A percentile compares a stretch with the other conserved stretches of the same genome.
Conservation (phyloP, 371 early-diverging fungal species). For the Zychaea mexicana region DNA sequence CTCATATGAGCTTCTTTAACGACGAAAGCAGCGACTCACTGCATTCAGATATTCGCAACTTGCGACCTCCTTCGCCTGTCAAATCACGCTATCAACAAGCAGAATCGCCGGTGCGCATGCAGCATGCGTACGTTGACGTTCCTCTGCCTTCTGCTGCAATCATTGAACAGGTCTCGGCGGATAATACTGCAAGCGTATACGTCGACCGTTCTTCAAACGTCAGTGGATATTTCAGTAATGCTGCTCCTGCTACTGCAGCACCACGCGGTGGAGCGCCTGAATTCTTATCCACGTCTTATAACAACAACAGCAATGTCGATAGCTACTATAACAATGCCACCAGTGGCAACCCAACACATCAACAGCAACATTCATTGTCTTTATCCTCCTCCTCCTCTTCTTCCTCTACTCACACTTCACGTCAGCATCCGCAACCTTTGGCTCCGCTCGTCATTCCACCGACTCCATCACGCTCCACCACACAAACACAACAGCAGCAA, state of each 20-base stretch:
- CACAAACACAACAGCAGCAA: slow-evolving; percentile 1
- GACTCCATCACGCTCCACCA: slow-evolving; percentile 23
- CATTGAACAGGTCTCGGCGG: slow-evolving; percentile 15
- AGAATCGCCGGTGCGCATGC: slow-evolving; percentile 19
- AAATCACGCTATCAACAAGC: slow-evolving; percentile 15
- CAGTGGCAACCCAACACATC: not conserved
- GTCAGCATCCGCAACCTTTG: slow-evolving; percentile 30
- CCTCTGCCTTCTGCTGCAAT: slow-evolving; percentile 20
- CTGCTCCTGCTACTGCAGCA: not conserved
- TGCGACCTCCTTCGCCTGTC: slow-evolving; percentile 13
- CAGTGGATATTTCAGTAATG: not conserved
- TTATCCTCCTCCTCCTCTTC: too few relatives aligned
- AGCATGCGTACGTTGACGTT: slow-evolving; percentile 19
- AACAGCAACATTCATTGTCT: slow-evolving; percentile 1
- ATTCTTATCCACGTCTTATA: not conserved
- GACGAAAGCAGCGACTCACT: slow-evolving; percentile 20
- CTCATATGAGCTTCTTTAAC: slow-evolving; percentile 11
- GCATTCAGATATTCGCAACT: slow-evolving; percentile 17
- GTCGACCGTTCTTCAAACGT: not conserved
- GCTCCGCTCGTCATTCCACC: slow-evolving; percentile 37
- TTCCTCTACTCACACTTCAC: too few relatives aligned
- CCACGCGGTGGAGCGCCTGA: not conserved
- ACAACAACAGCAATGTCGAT: not conserved
- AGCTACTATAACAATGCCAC: not conserved
- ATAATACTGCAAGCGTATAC: not conserved